These are phyloP conservation scores for Ocimum tenuiflorum DNA, from an alignment of 257 asterid genomes.

Conservation along the genomic window DNA sequence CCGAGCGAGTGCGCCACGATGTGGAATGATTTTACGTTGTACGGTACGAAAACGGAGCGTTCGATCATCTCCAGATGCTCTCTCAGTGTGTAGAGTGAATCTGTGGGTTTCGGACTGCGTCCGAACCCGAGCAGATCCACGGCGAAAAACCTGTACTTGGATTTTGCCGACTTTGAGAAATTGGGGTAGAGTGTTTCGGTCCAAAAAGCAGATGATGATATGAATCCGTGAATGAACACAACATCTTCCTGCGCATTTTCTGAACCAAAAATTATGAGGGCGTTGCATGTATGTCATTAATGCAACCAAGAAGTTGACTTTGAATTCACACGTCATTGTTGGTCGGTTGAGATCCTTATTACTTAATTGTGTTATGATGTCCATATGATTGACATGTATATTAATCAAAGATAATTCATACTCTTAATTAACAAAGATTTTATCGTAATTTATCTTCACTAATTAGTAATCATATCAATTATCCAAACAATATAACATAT, in stretches of 20 bases:
- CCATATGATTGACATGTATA: no score
- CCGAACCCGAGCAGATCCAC: conserved; percentile 92
- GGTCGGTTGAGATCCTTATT: no score
- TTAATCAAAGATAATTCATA: no score
- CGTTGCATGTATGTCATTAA: no score
- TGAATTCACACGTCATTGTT: no score
- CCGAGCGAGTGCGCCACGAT: conserved; percentile 96
- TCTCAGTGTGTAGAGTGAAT: conserved; percentile 67
- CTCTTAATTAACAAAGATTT: no score
- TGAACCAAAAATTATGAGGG: conserved; percentile 8
- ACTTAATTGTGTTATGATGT: no score
- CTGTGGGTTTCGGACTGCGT: conserved; percentile 80
- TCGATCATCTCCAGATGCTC: conserved; percentile 95
- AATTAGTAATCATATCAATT: no score
- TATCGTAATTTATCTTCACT: no score
- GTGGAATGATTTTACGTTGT: conserved; percentile 75
- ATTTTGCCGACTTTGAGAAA: conserved; percentile 54
- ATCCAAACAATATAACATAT: no score
- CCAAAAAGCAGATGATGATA: conserved; percentile 87
- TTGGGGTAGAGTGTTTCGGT: conserved; percentile 86
- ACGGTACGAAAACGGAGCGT: conserved; percentile 53
- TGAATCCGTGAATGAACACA: conserved; percentile 83
- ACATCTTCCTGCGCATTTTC: conserved; percentile 70
- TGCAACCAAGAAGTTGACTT: background rate
- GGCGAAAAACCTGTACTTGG: conserved; percentile 71